Conservation (phyloP, 2,329 filamentous ascomycete species). For the Chalaropsis ovoidea region DNA sequence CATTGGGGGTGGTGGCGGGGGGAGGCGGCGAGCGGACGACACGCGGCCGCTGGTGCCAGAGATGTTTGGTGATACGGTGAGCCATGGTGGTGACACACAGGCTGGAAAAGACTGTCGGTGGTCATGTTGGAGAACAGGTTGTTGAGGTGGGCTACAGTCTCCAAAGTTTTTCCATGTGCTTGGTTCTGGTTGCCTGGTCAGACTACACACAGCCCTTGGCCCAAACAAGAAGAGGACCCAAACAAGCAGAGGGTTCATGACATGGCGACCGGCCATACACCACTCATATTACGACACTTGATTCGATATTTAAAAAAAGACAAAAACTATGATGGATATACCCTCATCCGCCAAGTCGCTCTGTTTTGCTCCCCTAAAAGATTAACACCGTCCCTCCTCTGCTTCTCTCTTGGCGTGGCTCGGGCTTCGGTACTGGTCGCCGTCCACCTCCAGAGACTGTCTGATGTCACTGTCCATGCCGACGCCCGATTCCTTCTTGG, state of each 20-base stretch:
- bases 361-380: not conserved
- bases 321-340: slow-evolving; percentile 5
- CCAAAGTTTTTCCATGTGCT: not conserved
- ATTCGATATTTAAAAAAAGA: not conserved
- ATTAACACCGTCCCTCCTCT: not conserved
- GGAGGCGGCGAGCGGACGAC: not conserved
- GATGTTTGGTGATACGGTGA: not conserved
- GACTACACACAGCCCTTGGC: not conserved
- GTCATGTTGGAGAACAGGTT: not conserved
- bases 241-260: not conserved
- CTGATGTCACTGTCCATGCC: not conserved
- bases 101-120: no score
- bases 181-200: not conserved
- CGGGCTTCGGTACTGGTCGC: not conserved
- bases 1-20: not conserved
- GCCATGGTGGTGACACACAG: not conserved
- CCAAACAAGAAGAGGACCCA: no score
- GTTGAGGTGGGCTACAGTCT: not conserved
- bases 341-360: not conserved
- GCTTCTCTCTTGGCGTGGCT: not conserved
- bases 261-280: not conserved
- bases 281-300: not conserved
- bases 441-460: not conserved
- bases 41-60: not conserved
- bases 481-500: no score